Conservation (phyloP, 306 rosid genomes). For the Glycyrrhiza uralensis region DNA sequence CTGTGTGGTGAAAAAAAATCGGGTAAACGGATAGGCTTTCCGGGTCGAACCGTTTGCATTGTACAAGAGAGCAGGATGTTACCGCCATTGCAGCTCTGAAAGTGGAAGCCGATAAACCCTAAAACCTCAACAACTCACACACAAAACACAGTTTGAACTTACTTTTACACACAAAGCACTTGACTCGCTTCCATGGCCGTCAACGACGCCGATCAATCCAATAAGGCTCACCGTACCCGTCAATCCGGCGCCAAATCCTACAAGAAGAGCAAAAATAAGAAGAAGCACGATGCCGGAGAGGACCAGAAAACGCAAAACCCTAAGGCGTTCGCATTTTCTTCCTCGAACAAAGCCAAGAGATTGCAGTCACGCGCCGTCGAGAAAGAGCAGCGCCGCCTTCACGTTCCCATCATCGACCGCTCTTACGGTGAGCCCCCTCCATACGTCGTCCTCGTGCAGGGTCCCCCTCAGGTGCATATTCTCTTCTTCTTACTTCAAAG, state of each 20-base stretch:
- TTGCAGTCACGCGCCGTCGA: constrained; percentile 87
- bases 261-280: constrained; percentile 37
- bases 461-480: constrained; percentile 73
- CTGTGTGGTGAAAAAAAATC: too few relatives aligned
- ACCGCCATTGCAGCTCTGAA: constrained; percentile 20
- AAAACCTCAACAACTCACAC: constrained; percentile 8
- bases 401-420: constrained; percentile 69
- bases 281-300: constrained; percentile 23
- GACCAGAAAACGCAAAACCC: constrained; percentile 64
- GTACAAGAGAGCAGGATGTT: not conserved
- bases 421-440: constrained; percentile 85
- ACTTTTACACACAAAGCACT: too few relatives aligned
- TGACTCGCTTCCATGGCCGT: constrained; percentile 44
- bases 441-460: constrained; percentile 82
- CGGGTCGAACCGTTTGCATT: not conserved
- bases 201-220: constrained; percentile 61
- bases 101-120: constrained; percentile 29
- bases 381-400: constrained; percentile 96
- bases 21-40: too few relatives aligned
- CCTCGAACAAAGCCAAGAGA: constrained; percentile 74
- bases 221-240: constrained; percentile 69
- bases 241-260: constrained; percentile 63
- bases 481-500: not conserved
- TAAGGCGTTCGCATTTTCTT: constrained; percentile 73
- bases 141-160: too few relatives aligned